Evolutionary conservation across 1,284 basidiomycete species (phyloP).

Genomic region (Leccinum insolens): DNA sequence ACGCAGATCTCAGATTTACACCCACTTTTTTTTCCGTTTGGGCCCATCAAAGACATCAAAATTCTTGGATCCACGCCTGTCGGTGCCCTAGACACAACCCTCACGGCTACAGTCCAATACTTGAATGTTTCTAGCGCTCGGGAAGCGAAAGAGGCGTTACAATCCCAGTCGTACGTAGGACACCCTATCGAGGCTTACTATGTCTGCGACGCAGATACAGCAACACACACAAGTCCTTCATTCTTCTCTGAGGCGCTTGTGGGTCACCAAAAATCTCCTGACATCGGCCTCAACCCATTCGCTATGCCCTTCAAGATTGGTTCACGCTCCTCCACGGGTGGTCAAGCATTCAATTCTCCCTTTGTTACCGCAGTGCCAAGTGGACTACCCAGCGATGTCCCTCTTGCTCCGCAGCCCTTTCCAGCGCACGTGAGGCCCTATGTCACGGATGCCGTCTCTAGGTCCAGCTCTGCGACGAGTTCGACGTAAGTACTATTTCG

Average conservation of each 20-base stretch:
- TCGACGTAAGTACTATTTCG: constrained; percentile 35
- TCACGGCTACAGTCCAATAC: constrained; percentile 67
- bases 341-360: constrained; percentile 12
- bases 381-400: constrained; percentile 26
- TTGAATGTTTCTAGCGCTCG: constrained; percentile 51
- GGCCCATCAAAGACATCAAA: constrained; percentile 61
- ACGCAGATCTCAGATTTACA: constrained; percentile 65
- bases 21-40: constrained; percentile 74
- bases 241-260: constrained; percentile 13
- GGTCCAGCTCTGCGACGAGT: constrained; percentile 38
- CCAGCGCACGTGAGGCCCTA: constrained; percentile 21
- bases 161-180: constrained; percentile 62
- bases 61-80: constrained; percentile 40
- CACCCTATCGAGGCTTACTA: constrained; percentile 51
- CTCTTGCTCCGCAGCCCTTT: constrained; percentile 35
- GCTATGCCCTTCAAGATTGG: constrained; percentile 34
- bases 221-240: constrained; percentile 21
- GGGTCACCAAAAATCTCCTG: constrained; percentile 21
- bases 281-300: constrained; percentile 37
- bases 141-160: constrained; percentile 62
- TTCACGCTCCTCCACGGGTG: constrained; percentile 13
- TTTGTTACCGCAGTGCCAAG: constrained; percentile 10
- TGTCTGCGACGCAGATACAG: constrained; percentile 31
- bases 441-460: constrained; percentile 31
- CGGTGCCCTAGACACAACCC: constrained; percentile 40